Evolutionary conservation across 164 flowering plant species (phyloP).

Genomic region (Vitis labrusca): DNA sequence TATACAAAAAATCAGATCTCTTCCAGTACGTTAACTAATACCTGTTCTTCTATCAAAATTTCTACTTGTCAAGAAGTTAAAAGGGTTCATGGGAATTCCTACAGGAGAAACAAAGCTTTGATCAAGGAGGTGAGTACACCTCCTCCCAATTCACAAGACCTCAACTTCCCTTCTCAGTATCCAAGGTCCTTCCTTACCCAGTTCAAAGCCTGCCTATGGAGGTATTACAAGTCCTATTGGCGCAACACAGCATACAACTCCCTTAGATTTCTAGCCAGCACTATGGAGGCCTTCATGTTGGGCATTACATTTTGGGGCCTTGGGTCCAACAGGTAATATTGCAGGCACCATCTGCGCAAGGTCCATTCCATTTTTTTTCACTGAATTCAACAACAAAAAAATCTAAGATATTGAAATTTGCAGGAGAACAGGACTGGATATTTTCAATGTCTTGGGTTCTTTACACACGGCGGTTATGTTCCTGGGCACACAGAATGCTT

Average conservation of each 20-base stretch:
- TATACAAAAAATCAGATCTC: constrained; percentile 37
- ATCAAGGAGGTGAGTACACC: constrained; percentile 4
- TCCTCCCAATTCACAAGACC: constrained; percentile 6
- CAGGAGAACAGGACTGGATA: constrained; percentile 11
- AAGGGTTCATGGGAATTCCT: not conserved
- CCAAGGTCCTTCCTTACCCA: constrained; percentile 8
- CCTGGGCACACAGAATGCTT: constrained; percentile 15
- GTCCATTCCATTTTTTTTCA: no score
- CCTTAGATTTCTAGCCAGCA: constrained; percentile 1
- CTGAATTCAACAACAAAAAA: no score
- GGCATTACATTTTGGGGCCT: constrained; percentile 15
- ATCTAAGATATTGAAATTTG: not conserved
- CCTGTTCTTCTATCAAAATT: not conserved
- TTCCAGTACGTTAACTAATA: constrained; percentile 16
- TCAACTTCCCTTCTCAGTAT: constrained; percentile 4
- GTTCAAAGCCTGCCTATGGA: constrained; percentile 13
- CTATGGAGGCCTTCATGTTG: not conserved
- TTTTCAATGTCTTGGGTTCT: constrained; percentile 16
- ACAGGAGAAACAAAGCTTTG: constrained; percentile 8
- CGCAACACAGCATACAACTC: constrained; percentile 7
- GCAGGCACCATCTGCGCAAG: not conserved
- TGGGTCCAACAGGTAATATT: constrained; percentile 4
- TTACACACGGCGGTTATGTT: constrained; percentile 8
- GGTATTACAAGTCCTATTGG: constrained; percentile 9
- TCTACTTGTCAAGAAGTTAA: not conserved